These are phyloP conservation scores for Apiospora aurea DNA, from an alignment of 2,329 filamentous ascomycete species.

Conservation along the genomic window DNA sequence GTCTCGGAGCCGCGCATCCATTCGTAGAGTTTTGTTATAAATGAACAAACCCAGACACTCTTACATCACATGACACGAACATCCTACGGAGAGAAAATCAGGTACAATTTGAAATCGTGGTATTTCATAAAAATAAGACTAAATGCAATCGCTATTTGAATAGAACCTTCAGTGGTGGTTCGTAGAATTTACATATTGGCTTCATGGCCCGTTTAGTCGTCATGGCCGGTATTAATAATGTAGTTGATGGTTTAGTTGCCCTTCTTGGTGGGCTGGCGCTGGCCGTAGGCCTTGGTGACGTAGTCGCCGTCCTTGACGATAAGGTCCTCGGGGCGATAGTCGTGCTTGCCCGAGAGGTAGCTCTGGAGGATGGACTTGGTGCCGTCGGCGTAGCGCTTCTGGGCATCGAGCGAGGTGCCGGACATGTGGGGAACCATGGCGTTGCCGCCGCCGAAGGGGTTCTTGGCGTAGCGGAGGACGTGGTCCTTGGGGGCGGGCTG, in stretches of 20 bases:
- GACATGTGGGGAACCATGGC: slow-evolving; percentile 99
- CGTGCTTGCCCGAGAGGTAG: slow-evolving; percentile 86
- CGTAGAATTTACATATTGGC: not conserved
- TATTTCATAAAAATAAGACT: slow-evolving; percentile 10
- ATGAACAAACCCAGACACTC: not conserved
- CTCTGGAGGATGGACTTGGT: slow-evolving; percentile 89
- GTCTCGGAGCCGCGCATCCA: not conserved
- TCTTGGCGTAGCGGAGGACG: slow-evolving; percentile 89
- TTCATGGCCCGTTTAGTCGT: not conserved
- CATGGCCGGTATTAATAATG: not conserved
- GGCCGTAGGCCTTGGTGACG: slow-evolving; percentile 91
- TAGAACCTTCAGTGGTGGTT: not conserved
- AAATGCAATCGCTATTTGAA: not conserved
- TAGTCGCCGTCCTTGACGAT: slow-evolving; percentile 93
- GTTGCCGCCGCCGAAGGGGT: slow-evolving; percentile 95
- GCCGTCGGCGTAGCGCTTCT: slow-evolving; percentile 88
- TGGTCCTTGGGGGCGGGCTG: slow-evolving; percentile 96
- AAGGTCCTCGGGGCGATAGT: slow-evolving; percentile 90
- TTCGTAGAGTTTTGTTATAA: not conserved
- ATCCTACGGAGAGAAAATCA: not conserved
- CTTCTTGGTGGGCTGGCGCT: slow-evolving; percentile 72
- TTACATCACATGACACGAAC: not conserved
- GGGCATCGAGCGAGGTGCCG: slow-evolving; percentile 96
- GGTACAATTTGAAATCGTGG: not conserved
- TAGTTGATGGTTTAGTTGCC: not conserved